Base-by-base conservation (phyloP, 1,284 basidiomycete genomes). In the Sporisorium graminicola region DNA sequence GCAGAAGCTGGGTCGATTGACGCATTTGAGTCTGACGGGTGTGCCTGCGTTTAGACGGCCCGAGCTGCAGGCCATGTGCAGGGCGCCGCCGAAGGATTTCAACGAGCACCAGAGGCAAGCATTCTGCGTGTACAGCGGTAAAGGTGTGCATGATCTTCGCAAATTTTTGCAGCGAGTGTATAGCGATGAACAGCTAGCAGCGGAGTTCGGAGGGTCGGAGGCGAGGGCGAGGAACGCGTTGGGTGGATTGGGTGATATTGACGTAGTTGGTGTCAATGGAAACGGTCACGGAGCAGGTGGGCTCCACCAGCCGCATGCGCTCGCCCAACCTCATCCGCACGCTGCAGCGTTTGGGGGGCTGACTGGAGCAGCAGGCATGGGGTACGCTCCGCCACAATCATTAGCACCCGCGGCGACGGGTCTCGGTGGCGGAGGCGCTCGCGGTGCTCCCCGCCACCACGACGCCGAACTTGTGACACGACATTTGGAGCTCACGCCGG, bases 81-180 rank as follows among this genome's bases (percentile, higher is more conserved):
- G 96, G 29, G 88, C 91, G 31, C 92, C 95, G 20, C 97, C 97
- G 5, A 89, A 90, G 80, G 94, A 95, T 64, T 99, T 98, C 86
- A 98, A 94, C 83, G 89, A 91, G 31, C 92, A 91, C 58, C 97
- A 99, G 86, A 91, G 94, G 54, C 88, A 90, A n/a, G 91, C 94
- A 2, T 99, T 99, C 85, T 99, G 97, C 86, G 97, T 99, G 13
- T 99, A 94, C 87, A 96, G 94, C 5, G 94, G 94, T 42, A 92
- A 92, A 76, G 95, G 96, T 6, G 93, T 99, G 1, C 88, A 89
- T 22, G 91, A 94, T 60, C 89, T 99, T 33, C 90, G 96, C 43
- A 88, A 90, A 26, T 95, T 58, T 55, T 60, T 85, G 51, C 71
- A 74, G 40, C 31, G 50, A 1, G 80, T 77, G 3, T 84, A 81